Evolutionary conservation across 2,329 filamentous ascomycete genomes (phyloP), one percentile per base, ranked within the genome.

Genomic region (Aspergillus fructus): DNA sequence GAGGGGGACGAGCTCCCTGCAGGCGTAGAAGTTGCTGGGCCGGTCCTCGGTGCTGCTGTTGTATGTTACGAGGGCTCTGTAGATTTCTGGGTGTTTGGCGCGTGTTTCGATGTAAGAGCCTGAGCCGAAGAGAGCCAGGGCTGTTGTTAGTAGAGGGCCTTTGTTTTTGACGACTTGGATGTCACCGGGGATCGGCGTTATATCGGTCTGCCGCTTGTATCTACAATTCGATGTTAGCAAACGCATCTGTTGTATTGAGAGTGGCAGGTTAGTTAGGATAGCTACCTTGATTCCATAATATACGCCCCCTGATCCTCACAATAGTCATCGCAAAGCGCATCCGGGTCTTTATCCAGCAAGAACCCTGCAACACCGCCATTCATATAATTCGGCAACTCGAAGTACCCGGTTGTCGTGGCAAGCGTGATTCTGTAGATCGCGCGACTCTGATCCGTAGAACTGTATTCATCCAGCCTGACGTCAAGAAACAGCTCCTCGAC

Each of bases 341-440:
- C 47, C 1, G 60, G 58, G n/a, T 60, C 59, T 4, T 46, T 49
- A 5, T 60, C 58, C 15, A 64, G 52, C 13, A 66, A 51, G 13
- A 57, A 50, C 1, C 68, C 68, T 2, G 68, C 40, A 24, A 45
- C 33, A 4, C 58, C 56, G 15, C 59, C 56, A 39, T 72, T 73
- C 53, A 64, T 58, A 54, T 69, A 65, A 49, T 66, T 71, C 9
- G 70, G 70, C 9, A 71, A 55, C 59, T 71, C 69, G 51, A 74
- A 74, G 41, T 69, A 71, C 1, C 71, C 71, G 8, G 64, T 64
- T 6, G 69, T 72, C 11, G 68, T 72, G 27, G 64, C 58, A 17
- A 72, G 46, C 1, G 59, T 67, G 13, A 72, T 53, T 43, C 63
- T 59, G 56, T 63, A 67, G 13, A 63, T 45, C 4, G 13, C 40